phyloP scores from a whole-genome alignment of 2,329 filamentous ascomycete species.

The Fusarium sp. region DNA sequence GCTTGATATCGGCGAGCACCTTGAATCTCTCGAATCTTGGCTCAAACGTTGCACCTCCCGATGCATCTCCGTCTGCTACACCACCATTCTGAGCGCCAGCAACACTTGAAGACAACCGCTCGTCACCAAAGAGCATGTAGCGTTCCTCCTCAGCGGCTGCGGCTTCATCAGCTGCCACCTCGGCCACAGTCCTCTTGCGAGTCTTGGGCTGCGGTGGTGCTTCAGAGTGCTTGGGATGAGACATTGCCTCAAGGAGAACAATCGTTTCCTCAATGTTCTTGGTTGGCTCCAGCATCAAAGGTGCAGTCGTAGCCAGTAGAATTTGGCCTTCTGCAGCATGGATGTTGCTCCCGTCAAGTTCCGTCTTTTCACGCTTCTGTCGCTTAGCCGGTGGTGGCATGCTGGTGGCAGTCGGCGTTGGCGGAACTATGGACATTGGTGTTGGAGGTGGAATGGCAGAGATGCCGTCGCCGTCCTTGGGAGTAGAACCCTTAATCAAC shows the following conservation, averaged over 20 bases:
- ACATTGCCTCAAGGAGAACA: conserved; percentile 75
- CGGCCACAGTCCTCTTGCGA: conserved; percentile 92
- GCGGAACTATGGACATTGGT: conserved; percentile 68
- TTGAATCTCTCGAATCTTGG: conserved; percentile 93
- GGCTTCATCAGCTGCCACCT: conserved; percentile 95
- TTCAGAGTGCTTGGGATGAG: conserved; percentile 82
- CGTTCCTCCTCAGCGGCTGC: conserved; percentile 88
- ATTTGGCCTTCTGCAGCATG: conserved; percentile 82
- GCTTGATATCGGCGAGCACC: conserved; percentile 85
- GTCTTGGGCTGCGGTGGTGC: conserved; percentile 86
- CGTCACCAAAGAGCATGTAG: conserved; percentile 93
- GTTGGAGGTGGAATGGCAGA: conserved; percentile 74
- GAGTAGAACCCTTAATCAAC: conserved; percentile 79
- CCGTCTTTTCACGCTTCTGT: conserved; percentile 77
- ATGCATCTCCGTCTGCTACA: conserved; percentile 77
- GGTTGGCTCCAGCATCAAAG: conserved; percentile 82
- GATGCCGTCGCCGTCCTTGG: conserved; percentile 58
- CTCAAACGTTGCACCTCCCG: conserved; percentile 80
- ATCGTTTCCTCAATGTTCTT: conserved; percentile 76
- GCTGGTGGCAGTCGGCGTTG: conserved; percentile 69
- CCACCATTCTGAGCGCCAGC: conserved; percentile 67
- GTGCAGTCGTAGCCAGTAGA: conserved; percentile 77
- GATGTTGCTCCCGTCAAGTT: conserved; percentile 80
- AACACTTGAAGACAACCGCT: conserved; percentile 74
- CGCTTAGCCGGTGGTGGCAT: conserved; percentile 74